A percentile compares a stretch with the other conserved stretches of the same genome.
Evolutionary conservation across 2,329 filamentous ascomycete genomes (phyloP).

Genomic region (Colletotrichum theobromicola): DNA sequence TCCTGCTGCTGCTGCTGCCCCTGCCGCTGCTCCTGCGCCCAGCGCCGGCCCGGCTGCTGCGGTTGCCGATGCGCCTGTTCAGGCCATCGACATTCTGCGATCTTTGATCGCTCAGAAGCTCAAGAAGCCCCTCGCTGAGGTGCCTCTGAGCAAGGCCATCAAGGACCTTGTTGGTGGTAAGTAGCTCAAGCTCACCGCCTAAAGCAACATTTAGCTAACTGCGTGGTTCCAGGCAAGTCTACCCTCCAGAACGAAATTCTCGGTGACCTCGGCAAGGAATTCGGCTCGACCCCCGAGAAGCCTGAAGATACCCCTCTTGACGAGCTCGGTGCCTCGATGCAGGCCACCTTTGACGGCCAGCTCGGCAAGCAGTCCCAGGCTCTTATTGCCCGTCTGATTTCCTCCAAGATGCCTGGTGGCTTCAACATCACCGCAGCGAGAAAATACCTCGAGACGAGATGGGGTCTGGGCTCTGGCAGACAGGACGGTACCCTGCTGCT

Average conservation of each 20-base stretch:
- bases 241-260: slow-evolving; percentile 99
- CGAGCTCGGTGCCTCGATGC: slow-evolving; percentile 93
- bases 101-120: slow-evolving; percentile 94
- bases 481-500: slow-evolving; percentile 91
- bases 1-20: slow-evolving; percentile 59
- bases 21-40: slow-evolving; percentile 63
- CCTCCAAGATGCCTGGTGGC: slow-evolving; percentile 98
- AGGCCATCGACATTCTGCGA: slow-evolving; percentile 88
- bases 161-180: slow-evolving; percentile 97
- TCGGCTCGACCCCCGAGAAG: slow-evolving; percentile 97
- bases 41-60: slow-evolving; percentile 86
- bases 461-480: slow-evolving; percentile 84
- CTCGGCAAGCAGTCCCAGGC: slow-evolving; percentile 96
- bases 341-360: slow-evolving; percentile 98
- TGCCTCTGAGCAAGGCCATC: slow-evolving; percentile 95
- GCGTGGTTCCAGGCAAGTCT: slow-evolving; percentile 76
- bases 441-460: slow-evolving; percentile 93
- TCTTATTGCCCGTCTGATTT: slow-evolving; percentile 91
- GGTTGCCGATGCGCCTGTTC: slow-evolving; percentile 85
- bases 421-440: slow-evolving; percentile 97
- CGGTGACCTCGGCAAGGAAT: slow-evolving; percentile 97
- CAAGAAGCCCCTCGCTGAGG: slow-evolving; percentile 89
- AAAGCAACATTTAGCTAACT: neutral
- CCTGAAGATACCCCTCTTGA: slow-evolving; percentile 97
- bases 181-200: slow-evolving; percentile 36